Percentiles rank a stretch among this genome's conserved stretches.
phyloP scores from a whole-genome alignment of 352 stramenopile genomes.

The Pythium myriotylum region DNA sequence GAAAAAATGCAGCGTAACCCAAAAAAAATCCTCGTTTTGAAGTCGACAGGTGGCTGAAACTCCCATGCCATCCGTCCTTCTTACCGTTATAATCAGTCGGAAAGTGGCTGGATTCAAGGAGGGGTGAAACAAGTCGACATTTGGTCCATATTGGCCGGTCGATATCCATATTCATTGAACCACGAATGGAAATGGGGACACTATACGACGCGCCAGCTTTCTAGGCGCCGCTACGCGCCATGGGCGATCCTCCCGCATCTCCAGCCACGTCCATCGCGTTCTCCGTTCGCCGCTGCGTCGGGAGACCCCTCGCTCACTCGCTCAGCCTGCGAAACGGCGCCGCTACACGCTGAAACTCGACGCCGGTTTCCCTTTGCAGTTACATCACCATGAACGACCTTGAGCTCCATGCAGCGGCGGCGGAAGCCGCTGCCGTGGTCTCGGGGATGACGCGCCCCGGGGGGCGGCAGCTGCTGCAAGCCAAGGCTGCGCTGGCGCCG shows the following conservation, averaged over 20 bases:
- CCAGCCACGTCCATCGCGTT: background rate
- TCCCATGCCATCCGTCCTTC: constrained; percentile 1
- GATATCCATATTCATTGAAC: too few relatives aligned
- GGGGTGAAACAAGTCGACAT: too few relatives aligned
- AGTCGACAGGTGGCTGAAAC: too few relatives aligned
- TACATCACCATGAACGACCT: background rate
- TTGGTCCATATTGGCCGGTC: too few relatives aligned
- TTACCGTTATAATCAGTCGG: too few relatives aligned
- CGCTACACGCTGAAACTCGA: background rate
- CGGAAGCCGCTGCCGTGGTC: background rate
- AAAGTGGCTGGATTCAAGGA: too few relatives aligned
- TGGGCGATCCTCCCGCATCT: background rate
- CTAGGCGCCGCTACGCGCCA: background rate
- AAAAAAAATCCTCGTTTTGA: too few relatives aligned
- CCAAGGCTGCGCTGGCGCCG: constrained; percentile 26
- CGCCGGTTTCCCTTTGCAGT: background rate
- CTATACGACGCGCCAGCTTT: too few relatives aligned
- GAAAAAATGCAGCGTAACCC: too few relatives aligned
- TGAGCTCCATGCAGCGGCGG: constrained; percentile 1
- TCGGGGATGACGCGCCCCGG: background rate
- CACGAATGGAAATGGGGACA: too few relatives aligned
- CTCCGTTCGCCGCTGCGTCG: background rate
- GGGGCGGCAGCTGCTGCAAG: constrained; percentile 32
- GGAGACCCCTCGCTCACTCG: background rate
- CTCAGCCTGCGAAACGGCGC: background rate